Percentiles rank a stretch among this genome's conserved stretches.
Evolutionary conservation across 1,284 basidiomycete genomes (phyloP).

Genomic region (Tausonia pullulans): DNA sequence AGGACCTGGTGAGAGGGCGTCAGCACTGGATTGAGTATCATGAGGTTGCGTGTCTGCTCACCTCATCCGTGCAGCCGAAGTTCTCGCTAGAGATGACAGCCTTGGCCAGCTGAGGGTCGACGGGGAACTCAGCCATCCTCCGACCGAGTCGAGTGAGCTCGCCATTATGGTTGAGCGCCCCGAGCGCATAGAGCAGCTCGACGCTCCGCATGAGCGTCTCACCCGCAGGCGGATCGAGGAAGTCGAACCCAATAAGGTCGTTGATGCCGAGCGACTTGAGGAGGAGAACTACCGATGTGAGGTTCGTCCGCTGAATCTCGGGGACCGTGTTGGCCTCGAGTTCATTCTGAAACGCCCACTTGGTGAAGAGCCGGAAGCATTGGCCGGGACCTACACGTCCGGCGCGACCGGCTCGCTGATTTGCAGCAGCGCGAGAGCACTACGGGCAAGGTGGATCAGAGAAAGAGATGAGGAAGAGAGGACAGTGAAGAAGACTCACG

Average conservation of each 20-base stretch:
- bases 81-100: conserved; percentile 90
- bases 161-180: conserved; percentile 89
- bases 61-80: conserved; percentile 93
- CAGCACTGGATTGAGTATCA: not conserved
- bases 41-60: conserved; percentile 30
- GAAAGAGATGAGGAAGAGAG: conserved; percentile 14
- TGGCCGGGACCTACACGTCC: conserved; percentile 98
- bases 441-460: conserved; percentile 26
- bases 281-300: conserved; percentile 44
- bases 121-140: conserved; percentile 97
- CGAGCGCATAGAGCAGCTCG: conserved; percentile 87
- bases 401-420: conserved; percentile 91
- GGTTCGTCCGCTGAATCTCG: conserved; percentile 42
- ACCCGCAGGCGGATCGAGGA: conserved; percentile 61
- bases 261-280: conserved; percentile 53
- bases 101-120: conserved; percentile 96
- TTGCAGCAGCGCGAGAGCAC: conserved; percentile 93
- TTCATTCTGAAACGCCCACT: conserved; percentile 52
- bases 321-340: conserved; percentile 49
- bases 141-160: conserved; percentile 92
- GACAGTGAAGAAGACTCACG: conserved; percentile 40
- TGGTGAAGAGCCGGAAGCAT: conserved; percentile 71
- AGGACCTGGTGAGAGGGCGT: conserved; percentile 49
- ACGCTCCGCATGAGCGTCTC: conserved; percentile 96
- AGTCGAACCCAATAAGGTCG: conserved; percentile 51